Base-by-base conservation (phyloP, 331 rosid genomes). In the Malus hybrid region DNA sequence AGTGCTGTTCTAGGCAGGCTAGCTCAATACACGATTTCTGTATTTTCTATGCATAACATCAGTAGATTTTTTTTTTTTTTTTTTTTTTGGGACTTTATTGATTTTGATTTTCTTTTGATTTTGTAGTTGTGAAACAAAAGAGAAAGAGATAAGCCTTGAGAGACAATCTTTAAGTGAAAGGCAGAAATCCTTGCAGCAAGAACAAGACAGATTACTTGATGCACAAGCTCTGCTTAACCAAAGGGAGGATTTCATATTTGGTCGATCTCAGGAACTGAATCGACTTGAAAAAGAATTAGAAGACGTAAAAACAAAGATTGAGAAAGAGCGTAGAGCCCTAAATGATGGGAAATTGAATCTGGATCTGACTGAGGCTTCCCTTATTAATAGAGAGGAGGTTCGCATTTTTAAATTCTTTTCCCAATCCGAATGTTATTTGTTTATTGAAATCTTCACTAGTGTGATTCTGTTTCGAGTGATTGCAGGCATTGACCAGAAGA, bases 211-310 rank as follows among this genome's bases (percentile, higher is more conserved):
- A 22, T 84, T 91, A 84, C 89, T 92, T 72, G 89, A 92, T 82
- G 93, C 96, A 10, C 93, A 95, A 81, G 67, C 88, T 73, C 84
- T 84, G 76, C 88, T 95, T n/a, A 95, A 92, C 76, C 91, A 95
- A 81, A 86, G 99, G 84, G 99, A 92, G 84, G 89, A 84, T n/a
- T 81, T 78, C 71, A 76, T 95, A 69, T 85, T 86, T 56, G 76
- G 82, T 70, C 88, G 88, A 75, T 86, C 97, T 66, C 84, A 80
- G 84, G 97, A 95, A 63, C 83, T 92, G 72, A 83, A 80, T 82
- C 87, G 80, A 77, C 91, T 84, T 71, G 88, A 90, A 75, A 92
- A 89, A 79, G 91, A 90, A 75, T 77, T 86, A 56, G 97, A 90
- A 82, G 89, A 88, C 50, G 39, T 82, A 30, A 87, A 86, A 80